Conservation (phyloP, 2,329 filamentous ascomycete species). For the Diaporthe velutina region DNA sequence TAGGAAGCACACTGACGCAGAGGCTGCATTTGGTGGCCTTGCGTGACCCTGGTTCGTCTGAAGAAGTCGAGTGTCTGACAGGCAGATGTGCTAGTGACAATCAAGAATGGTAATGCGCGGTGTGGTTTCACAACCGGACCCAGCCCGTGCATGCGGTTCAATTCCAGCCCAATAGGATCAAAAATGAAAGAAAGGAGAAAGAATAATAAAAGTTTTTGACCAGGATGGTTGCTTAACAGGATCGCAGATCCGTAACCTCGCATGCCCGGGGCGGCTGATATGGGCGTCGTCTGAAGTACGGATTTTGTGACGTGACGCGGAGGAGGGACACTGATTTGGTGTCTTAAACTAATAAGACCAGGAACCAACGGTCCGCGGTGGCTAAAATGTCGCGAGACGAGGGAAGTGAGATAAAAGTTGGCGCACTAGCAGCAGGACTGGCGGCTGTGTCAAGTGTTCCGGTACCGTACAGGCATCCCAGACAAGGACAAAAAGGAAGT, state of each 20-base stretch:
- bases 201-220: background rate
- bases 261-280: background rate
- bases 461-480: slow-evolving; percentile 9
- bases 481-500: background rate
- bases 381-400: slow-evolving; percentile 11
- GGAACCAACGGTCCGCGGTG: slow-evolving; percentile 16
- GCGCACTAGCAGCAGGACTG: background rate
- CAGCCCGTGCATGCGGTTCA: slow-evolving; percentile 4
- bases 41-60: slow-evolving; percentile 19
- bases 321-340: background rate
- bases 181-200: background rate
- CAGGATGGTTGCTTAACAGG: background rate
- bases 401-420: background rate
- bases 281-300: slow-evolving; percentile 17
- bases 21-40: background rate
- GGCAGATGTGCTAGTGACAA: slow-evolving; percentile 2
- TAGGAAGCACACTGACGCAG: background rate
- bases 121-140: slow-evolving; percentile 17
- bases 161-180: background rate
- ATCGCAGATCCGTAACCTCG: slow-evolving; percentile 1
- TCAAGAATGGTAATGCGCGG: background rate
- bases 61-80: slow-evolving; percentile 7
- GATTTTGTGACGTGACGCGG: background rate
- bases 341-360: background rate
- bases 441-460: background rate